Evolutionary conservation across 805 yeast genomes (phyloP).

Genomic region (Pichia insulana): DNA sequence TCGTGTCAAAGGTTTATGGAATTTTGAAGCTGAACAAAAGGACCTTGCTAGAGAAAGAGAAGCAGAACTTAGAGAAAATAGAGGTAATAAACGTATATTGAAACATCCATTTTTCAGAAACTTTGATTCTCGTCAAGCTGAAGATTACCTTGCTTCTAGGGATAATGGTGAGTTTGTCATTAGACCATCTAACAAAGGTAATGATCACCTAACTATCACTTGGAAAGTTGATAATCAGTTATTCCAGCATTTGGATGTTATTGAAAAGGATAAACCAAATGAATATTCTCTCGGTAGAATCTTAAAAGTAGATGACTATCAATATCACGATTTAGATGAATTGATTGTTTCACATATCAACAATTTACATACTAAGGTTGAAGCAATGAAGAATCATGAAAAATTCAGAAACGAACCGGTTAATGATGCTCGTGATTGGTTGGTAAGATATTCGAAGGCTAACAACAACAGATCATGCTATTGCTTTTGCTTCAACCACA

Average conservation of each 20-base stretch:
- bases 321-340: slow-evolving; percentile 86
- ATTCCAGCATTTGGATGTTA: slow-evolving; percentile 84
- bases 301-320: slow-evolving; percentile 54
- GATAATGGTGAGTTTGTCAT: slow-evolving; percentile 88
- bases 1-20: slow-evolving; percentile 69
- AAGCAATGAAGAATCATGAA: slow-evolving; percentile 77
- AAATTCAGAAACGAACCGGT: slow-evolving; percentile 78
- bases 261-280: slow-evolving; percentile 61
- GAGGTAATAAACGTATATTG: slow-evolving; percentile 65
- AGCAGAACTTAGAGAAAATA: slow-evolving; percentile 55
- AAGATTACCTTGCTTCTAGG: slow-evolving; percentile 81
- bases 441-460: slow-evolving; percentile 82
- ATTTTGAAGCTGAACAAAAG: slow-evolving; percentile 60
- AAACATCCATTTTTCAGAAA: slow-evolving; percentile 89
- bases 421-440: slow-evolving; percentile 76
- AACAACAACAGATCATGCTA: slow-evolving; percentile 86
- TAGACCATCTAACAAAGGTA: slow-evolving; percentile 89
- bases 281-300: slow-evolving; percentile 53
- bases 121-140: slow-evolving; percentile 82
- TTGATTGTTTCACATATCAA: slow-evolving; percentile 80
- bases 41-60: slow-evolving; percentile 52
- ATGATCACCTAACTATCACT: slow-evolving; percentile 81
- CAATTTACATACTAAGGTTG: slow-evolving; percentile 72
- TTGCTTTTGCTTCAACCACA: slow-evolving; percentile 83
- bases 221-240: slow-evolving; percentile 92